Base-by-base conservation (phyloP, 2,329 filamentous ascomycete species). In the Diaporthe sp. region DNA sequence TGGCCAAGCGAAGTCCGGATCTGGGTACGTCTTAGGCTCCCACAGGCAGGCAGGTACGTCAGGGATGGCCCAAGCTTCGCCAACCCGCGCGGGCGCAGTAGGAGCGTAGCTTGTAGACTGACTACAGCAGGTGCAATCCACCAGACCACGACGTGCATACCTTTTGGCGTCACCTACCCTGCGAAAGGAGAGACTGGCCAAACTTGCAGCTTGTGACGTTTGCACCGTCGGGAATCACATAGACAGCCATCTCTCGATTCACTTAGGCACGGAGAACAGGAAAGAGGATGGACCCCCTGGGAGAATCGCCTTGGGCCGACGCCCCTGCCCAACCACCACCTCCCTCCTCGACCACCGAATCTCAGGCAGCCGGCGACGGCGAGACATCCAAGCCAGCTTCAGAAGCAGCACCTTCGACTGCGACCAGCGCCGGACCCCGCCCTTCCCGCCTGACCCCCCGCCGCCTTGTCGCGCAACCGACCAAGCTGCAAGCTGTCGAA, bases 401-500 rank as follows among this genome's bases (percentile, higher is more conserved):
- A 47, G 76, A 79, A 61, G 79, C 80, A 58, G 73, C 80, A 57
- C 66, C 81, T 50, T 74, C 80, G 52, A 76, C 80, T 55, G 75
- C 78, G 61, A 80, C 77, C 30, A 76, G 80, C 38, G 71, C 78
- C 22, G 78, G 80, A 13, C 74, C 83, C 77, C 86, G 87, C 42
- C 82, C 86, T 15, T 86, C 86, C 35, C 86, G 87, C 76, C 82
- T 84, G n/a, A 83, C 82, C 4, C 87, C 88, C 50, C 91, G 92
- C 77, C 90, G 92, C 76, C 86, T 95, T 80, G 92, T 92, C 78
- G 92, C 92, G 75, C 93, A 96, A 82, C 91, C 93, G 40, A 95
- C 94, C 61, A 92, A 92, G 71, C 92, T 96, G 76, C 92, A 96
- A 84, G 93, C 92, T 76, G 92, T 95, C 78, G 90, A 92, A 57